A percentile compares a stretch with the other conserved stretches of the same genome.
phyloP scores from a whole-genome alignment of 352 stramenopile genomes.

The Blastocystis sp. region DNA sequence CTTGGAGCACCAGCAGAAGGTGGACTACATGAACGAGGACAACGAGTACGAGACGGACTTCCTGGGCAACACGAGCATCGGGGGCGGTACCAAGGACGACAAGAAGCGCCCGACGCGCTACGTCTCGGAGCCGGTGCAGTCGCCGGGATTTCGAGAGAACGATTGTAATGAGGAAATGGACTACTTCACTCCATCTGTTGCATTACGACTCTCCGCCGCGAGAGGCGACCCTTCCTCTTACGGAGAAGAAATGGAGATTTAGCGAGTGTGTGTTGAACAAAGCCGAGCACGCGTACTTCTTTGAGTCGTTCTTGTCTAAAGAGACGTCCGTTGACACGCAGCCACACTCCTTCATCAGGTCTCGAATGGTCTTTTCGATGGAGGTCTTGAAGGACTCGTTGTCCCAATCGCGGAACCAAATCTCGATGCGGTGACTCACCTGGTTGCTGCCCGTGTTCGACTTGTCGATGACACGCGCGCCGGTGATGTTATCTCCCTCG shows the following conservation, averaged over 20 bases:
- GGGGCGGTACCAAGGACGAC: not conserved
- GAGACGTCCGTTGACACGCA: conserved; percentile 25
- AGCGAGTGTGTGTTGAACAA: conserved; percentile 37
- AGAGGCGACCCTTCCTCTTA: not conserved
- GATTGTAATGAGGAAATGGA: not conserved
- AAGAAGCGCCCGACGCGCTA: not conserved
- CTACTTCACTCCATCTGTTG: not conserved
- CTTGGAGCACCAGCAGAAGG: conserved; percentile 35
- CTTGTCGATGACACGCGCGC: conserved; percentile 86
- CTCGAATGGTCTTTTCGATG: conserved; percentile 15
- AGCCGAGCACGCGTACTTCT: not conserved
- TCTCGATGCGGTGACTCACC: conserved; percentile 57
- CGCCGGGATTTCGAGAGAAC: not conserved
- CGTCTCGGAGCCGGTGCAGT: too few relatives aligned
- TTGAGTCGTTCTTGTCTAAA: conserved; percentile 18
- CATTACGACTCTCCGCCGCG: not conserved
- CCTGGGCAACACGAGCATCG: not conserved
- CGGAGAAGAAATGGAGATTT: conserved; percentile 59
- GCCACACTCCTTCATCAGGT: conserved; percentile 28
- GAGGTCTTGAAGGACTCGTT: conserved; percentile 54
- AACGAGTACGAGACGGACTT: conserved; percentile 64
- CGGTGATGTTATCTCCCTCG: conserved; percentile 83
- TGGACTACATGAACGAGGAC: conserved; percentile 34
- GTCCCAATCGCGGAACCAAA: conserved; percentile 69
- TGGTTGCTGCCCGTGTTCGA: conserved; percentile 66